Percentiles rank a stretch among this genome's conserved stretches.
phyloP scores from a whole-genome alignment of 306 rosid genomes.

The Vigna nakashimae region DNA sequence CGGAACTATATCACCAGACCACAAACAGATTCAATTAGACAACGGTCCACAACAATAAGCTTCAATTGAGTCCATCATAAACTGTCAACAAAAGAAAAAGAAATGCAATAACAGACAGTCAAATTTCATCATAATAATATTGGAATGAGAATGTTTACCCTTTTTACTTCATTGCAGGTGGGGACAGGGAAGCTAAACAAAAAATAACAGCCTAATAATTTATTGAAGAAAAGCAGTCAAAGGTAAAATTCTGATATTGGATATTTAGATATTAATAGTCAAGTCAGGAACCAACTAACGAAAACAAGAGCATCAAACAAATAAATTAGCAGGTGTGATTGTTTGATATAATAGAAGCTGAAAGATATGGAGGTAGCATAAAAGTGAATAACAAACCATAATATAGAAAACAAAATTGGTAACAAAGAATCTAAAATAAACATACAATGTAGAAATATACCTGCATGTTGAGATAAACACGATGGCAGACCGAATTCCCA shows the following conservation, averaged over 20 bases:
- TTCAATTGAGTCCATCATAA: no score
- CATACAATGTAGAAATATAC: slow-evolving; percentile 50
- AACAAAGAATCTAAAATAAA: slow-evolving; percentile 18
- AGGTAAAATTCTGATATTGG: background rate
- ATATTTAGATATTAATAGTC: background rate
- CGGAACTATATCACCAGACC: no score
- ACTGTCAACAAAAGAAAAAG: no score
- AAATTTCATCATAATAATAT: background rate
- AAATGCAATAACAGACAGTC: background rate
- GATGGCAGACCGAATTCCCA: slow-evolving; percentile 80
- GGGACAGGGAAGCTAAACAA: background rate
- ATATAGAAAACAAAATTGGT: slow-evolving; percentile 23
- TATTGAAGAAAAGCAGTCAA: slow-evolving; percentile 10
- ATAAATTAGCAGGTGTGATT: background rate
- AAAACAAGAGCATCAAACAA: background rate
- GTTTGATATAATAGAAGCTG: slow-evolving; percentile 6
- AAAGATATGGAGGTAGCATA: background rate
- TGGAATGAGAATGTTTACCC: background rate
- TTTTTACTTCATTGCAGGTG: background rate
- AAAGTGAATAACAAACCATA: slow-evolving; percentile 16
- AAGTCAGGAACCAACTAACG: slow-evolving; percentile 21
- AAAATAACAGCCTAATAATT: background rate
- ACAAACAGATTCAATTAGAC: no score
- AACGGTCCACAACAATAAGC: no score
- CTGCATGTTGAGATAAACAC: slow-evolving; percentile 82